Percentiles rank a stretch among this genome's conserved stretches.
Evolutionary conservation across 2,329 filamentous ascomycete genomes (phyloP).

Genomic region (Epichloe uncinata): DNA sequence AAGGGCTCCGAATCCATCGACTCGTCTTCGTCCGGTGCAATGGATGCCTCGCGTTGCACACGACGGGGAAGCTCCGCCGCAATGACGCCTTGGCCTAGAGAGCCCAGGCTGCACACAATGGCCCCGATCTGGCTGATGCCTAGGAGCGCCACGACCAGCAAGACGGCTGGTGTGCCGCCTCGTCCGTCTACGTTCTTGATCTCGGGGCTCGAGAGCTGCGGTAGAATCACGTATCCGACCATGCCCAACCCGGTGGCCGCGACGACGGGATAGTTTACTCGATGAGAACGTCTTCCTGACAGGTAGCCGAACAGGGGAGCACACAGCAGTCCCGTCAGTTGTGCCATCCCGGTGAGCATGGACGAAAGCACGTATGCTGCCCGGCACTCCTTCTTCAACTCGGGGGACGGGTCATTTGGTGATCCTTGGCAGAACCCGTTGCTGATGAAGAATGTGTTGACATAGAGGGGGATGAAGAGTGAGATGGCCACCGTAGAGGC

Average conservation of each 20-base stretch:
- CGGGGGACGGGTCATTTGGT: slow-evolving; percentile 47
- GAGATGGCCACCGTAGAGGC: slow-evolving; percentile 93
- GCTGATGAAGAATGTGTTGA: slow-evolving; percentile 79
- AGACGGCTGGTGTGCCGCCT: slow-evolving; percentile 55
- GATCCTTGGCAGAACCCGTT: slow-evolving; percentile 65
- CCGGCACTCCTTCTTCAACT: slow-evolving; percentile 75
- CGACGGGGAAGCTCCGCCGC: slow-evolving; percentile 27
- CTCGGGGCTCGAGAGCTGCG: slow-evolving; percentile 64
- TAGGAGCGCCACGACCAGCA: slow-evolving; percentile 65
- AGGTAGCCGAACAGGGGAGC: slow-evolving; percentile 87
- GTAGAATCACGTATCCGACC: slow-evolving; percentile 64
- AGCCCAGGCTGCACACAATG: slow-evolving; percentile 89
- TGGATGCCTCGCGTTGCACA: slow-evolving; percentile 12
- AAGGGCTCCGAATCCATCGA: slow-evolving; percentile 26
- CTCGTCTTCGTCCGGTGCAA: slow-evolving; percentile 21
- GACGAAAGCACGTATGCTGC: slow-evolving; percentile 80
- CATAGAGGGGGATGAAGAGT: slow-evolving; percentile 82
- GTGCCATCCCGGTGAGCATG: slow-evolving; percentile 76
- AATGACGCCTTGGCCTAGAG: slow-evolving; percentile 70
- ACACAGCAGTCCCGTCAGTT: slow-evolving; percentile 71
- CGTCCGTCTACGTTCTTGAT: slow-evolving; percentile 48
- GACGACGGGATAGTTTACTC: slow-evolving; percentile 61
- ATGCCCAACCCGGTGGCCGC: slow-evolving; percentile 61
- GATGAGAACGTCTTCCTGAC: slow-evolving; percentile 53
- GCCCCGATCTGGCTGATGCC: slow-evolving; percentile 92